Conservation (phyloP, 2,329 filamentous ascomycete genomes). For the Hypoxylon sp. region DNA sequence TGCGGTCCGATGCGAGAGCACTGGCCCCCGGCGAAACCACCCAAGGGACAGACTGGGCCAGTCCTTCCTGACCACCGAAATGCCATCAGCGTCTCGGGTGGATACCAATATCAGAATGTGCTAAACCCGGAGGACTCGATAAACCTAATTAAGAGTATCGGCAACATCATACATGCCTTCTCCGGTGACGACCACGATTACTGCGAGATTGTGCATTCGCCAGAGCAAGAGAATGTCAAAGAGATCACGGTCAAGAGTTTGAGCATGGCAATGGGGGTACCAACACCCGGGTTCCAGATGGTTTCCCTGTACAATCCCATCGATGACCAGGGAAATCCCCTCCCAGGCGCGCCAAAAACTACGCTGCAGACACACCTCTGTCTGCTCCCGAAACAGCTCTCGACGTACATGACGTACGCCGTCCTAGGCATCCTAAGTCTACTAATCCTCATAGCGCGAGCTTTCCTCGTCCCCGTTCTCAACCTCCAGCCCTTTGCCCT, state of each 20-base stretch:
- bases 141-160: slow-evolving; percentile 81
- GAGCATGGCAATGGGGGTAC: slow-evolving; percentile 96
- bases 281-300: slow-evolving; percentile 87
- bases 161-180: slow-evolving; percentile 88
- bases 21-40: slow-evolving; percentile 78
- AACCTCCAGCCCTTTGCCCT: slow-evolving; percentile 69
- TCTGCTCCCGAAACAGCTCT: slow-evolving; percentile 88
- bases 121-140: slow-evolving; percentile 82
- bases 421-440: slow-evolving; percentile 70
- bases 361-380: slow-evolving; percentile 93
- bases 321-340: slow-evolving; percentile 68
- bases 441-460: slow-evolving; percentile 66
- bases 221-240: slow-evolving; percentile 73
- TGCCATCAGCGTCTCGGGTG: slow-evolving; percentile 80
- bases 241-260: slow-evolving; percentile 97
- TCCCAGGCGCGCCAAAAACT: slow-evolving; percentile 59
- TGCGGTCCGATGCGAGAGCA: slow-evolving; percentile 90
- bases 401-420: slow-evolving; percentile 85
- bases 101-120: slow-evolving; percentile 98
- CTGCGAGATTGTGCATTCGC: slow-evolving; percentile 87
- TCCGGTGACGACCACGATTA: slow-evolving; percentile 99
- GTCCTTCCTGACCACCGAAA: slow-evolving; percentile 78
- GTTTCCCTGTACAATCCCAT: slow-evolving; percentile 94
- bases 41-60: slow-evolving; percentile 69
- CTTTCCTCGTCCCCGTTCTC: slow-evolving; percentile 70